These are phyloP conservation scores for Morella rubra DNA, from an alignment of 306 rosid genomes.

Conservation along the genomic window DNA sequence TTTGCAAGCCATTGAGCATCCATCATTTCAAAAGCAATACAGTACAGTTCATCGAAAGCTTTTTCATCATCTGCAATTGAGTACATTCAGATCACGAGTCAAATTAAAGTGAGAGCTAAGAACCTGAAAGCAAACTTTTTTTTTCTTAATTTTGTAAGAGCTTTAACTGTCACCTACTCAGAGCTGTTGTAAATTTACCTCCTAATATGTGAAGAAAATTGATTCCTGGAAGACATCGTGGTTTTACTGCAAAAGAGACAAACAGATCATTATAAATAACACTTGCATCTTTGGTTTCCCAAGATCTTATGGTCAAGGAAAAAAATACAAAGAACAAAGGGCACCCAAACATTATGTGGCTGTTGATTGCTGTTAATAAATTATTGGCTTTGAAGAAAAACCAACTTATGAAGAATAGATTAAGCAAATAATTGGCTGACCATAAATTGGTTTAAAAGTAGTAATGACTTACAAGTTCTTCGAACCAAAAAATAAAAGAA, in stretches of 20 bases:
- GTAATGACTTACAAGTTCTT: not conserved
- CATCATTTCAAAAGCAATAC: constrained; percentile 90
- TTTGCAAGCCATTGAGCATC: constrained; percentile 97
- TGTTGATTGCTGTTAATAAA: not conserved
- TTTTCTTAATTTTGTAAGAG: constrained; percentile 13
- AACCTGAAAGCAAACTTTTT: constrained; percentile 4
- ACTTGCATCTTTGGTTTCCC: not conserved
- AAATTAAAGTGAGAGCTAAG: not conserved
- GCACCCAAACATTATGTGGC: not conserved
- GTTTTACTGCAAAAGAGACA: constrained; percentile 52
- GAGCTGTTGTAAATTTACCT: constrained; percentile 48
- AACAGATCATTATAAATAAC: constrained; percentile 12
- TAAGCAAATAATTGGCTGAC: not conserved
- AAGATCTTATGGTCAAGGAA: not conserved
- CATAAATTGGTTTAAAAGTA: not conserved
- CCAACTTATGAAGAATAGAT: not conserved
- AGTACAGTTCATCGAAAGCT: constrained; percentile 75
- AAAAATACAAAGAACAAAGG: not conserved
- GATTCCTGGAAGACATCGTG: constrained; percentile 78
- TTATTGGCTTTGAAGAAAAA: too few relatives aligned
- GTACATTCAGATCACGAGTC: constrained; percentile 19
- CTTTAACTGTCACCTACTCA: constrained; percentile 14
- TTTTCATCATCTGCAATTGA: constrained; percentile 72
- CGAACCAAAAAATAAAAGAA: not conserved
- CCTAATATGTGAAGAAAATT: constrained; percentile 78